Conservation (phyloP, 345 rosid species). For the Arabidopsis suecica region DNA sequence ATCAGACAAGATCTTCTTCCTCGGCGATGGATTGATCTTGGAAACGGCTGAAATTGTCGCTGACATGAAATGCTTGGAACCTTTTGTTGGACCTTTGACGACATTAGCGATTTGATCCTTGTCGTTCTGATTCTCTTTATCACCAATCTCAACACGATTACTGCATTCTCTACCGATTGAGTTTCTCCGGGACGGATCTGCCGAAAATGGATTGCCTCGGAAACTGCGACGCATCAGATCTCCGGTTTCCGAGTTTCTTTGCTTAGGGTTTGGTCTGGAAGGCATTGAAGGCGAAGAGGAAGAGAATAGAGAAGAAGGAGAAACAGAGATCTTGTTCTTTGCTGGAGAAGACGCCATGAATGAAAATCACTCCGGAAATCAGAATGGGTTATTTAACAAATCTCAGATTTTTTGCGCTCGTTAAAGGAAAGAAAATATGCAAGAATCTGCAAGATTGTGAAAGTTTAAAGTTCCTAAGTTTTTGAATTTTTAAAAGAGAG, state of each 20-base stretch:
- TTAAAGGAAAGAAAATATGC: slow-evolving; percentile 38
- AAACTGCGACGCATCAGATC: slow-evolving; percentile 76
- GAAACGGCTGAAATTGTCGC: slow-evolving; percentile 87
- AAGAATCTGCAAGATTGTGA: slow-evolving; percentile 38
- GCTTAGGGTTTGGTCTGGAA: slow-evolving; percentile 46
- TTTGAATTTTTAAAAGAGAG: slow-evolving; percentile 14
- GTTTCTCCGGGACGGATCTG: slow-evolving; percentile 55
- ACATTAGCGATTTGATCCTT: slow-evolving; percentile 41
- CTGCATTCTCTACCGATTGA: slow-evolving; percentile 54
- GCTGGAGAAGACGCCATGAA: slow-evolving; percentile 47
- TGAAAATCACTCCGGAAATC: neutral
- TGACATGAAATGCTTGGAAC: slow-evolving; percentile 80
- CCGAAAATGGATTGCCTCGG: slow-evolving; percentile 56
- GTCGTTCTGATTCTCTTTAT: slow-evolving; percentile 64
- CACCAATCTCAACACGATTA: slow-evolving; percentile 51
- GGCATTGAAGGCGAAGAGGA: slow-evolving; percentile 43
- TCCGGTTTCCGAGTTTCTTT: slow-evolving; percentile 59
- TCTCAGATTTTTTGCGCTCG: neutral
- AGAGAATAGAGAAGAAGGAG: neutral
- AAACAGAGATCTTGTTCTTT: slow-evolving; percentile 13
- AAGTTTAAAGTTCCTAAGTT: neutral
- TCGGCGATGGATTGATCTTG: slow-evolving; percentile 71
- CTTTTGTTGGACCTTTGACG: slow-evolving; percentile 54
- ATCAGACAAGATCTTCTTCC: slow-evolving; percentile 74
- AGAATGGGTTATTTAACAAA: slow-evolving; percentile 12